Percentiles rank a stretch among this genome's conserved stretches.
Conservation (phyloP, 2,329 filamentous ascomycete species). For the Shiraia bambusicola region DNA sequence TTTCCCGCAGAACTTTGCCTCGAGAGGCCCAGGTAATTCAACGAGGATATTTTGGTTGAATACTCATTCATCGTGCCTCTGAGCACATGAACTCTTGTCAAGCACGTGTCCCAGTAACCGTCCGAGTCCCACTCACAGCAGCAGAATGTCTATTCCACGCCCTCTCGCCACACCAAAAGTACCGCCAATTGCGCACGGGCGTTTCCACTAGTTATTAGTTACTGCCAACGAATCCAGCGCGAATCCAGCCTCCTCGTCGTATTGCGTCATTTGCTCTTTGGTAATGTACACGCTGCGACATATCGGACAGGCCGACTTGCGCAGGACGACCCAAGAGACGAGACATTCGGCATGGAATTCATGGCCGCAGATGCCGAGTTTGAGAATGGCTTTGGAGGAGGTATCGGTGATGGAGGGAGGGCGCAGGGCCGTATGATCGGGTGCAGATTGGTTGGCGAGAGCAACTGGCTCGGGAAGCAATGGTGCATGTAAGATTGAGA, state of each 20-base stretch:
- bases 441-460: slow-evolving; percentile 10
- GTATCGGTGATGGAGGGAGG: background rate
- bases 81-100: too few relatives aligned
- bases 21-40: too few relatives aligned
- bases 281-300: slow-evolving; percentile 32
- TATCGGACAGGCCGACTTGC: slow-evolving; percentile 36
- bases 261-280: slow-evolving; percentile 20
- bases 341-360: slow-evolving; percentile 38
- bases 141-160: background rate
- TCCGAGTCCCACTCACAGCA: too few relatives aligned
- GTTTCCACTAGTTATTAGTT: background rate
- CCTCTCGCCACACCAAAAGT: slow-evolving; percentile 8
- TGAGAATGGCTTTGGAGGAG: slow-evolving; percentile 23
- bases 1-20: too few relatives aligned
- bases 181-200: slow-evolving; percentile 14
- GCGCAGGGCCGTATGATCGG: slow-evolving; percentile 7
- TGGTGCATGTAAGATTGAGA: slow-evolving; percentile 29
- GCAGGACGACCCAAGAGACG: slow-evolving; percentile 32
- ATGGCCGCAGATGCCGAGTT: slow-evolving; percentile 28
- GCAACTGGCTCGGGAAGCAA: slow-evolving; percentile 31
- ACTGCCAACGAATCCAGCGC: background rate
- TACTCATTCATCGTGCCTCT: too few relatives aligned
- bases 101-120: too few relatives aligned
- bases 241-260: slow-evolving; percentile 16
- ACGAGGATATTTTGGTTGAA: too few relatives aligned